These are phyloP conservation scores for Penicillium sp. DNA, from an alignment of 2,329 filamentous ascomycete species.

Conservation along the genomic window DNA sequence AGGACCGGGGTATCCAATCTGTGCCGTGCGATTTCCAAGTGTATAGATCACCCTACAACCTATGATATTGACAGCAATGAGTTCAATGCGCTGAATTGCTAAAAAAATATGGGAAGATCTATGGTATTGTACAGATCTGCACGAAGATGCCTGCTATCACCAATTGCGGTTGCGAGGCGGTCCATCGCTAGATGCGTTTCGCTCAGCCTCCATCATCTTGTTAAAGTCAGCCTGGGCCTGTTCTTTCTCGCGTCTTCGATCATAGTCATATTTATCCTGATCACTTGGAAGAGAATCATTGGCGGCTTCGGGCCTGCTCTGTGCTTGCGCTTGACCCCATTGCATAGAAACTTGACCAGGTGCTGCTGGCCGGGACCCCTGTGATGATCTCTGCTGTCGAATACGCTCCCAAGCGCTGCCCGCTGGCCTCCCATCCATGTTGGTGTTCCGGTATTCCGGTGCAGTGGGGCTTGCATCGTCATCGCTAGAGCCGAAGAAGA, in stretches of 20 bases:
- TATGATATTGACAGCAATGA: background rate
- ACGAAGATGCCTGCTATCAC: constrained; percentile 8
- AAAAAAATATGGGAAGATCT: background rate
- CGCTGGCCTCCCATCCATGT: constrained; percentile 9
- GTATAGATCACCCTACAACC: no score
- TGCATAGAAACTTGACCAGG: constrained; percentile 3
- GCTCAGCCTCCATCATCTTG: constrained; percentile 46
- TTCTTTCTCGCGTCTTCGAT: constrained; percentile 36
- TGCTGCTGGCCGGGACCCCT: constrained; percentile 2
- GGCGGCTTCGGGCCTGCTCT: constrained; percentile 1
- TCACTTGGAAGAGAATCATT: constrained; percentile 2
- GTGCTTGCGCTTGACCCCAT: constrained; percentile 16
- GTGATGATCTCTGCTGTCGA: constrained; percentile 31
- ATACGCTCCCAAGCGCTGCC: constrained; percentile 46
- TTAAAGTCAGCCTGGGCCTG: constrained; percentile 50
- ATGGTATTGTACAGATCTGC: background rate
- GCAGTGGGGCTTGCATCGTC: constrained; percentile 44
- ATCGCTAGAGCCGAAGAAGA: constrained; percentile 34
- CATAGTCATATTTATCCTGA: constrained; percentile 23
- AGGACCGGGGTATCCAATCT: background rate
- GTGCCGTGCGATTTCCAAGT: background rate
- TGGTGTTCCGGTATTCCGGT: constrained; percentile 33
- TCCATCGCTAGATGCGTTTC: constrained; percentile 29
- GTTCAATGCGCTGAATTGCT: background rate
- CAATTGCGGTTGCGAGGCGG: constrained; percentile 20